Percentiles rank a stretch among this genome's conserved stretches.
Conservation (phyloP, 768 basidiomycete species). For the Amanita muscaria region DNA sequence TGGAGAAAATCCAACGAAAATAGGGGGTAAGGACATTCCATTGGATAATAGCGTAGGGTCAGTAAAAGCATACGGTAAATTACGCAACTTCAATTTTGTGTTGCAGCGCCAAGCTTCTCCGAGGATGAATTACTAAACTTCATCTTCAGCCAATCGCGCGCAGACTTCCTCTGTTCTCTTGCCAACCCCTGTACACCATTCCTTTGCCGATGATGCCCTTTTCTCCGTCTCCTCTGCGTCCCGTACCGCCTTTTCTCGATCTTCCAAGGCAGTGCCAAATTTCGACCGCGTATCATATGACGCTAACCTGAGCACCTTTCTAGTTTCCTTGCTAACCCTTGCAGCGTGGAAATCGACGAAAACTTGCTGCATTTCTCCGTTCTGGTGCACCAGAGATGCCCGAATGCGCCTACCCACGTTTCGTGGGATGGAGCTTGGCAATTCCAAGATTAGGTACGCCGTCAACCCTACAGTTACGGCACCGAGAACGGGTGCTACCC, state of each 20-base stretch:
- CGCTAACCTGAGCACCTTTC: constrained; percentile 87
- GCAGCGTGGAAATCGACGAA: constrained; percentile 62
- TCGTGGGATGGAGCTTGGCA: constrained; percentile 81
- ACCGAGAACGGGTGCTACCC: constrained; percentile 82
- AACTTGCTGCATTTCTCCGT: constrained; percentile 40
- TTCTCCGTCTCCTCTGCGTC: constrained; percentile 68
- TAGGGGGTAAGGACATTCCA: too few species aligned
- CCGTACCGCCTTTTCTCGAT: constrained; percentile 66
- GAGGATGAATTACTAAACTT: too few species aligned
- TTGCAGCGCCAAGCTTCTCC: background rate
- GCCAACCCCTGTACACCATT: constrained; percentile 57
- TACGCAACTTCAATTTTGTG: background rate
- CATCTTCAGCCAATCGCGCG: background rate
- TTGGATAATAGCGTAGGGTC: too few species aligned
- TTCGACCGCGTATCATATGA: constrained; percentile 85
- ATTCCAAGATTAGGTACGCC: constrained; percentile 77
- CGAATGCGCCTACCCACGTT: constrained; percentile 83
- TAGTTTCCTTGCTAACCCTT: constrained; percentile 74
- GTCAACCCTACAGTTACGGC: constrained; percentile 64
- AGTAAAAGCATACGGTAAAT: background rate
- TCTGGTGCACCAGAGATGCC: constrained; percentile 45
- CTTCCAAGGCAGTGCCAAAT: constrained; percentile 76
- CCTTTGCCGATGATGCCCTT: constrained; percentile 59
- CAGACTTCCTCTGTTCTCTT: constrained; percentile 40
- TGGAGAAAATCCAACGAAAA: constrained; percentile 49